Percentiles rank a stretch among this genome's conserved stretches.
These are phyloP conservation scores for Naganishia kalamii DNA, from an alignment of 768 basidiomycete genomes.

Conservation along the genomic window DNA sequence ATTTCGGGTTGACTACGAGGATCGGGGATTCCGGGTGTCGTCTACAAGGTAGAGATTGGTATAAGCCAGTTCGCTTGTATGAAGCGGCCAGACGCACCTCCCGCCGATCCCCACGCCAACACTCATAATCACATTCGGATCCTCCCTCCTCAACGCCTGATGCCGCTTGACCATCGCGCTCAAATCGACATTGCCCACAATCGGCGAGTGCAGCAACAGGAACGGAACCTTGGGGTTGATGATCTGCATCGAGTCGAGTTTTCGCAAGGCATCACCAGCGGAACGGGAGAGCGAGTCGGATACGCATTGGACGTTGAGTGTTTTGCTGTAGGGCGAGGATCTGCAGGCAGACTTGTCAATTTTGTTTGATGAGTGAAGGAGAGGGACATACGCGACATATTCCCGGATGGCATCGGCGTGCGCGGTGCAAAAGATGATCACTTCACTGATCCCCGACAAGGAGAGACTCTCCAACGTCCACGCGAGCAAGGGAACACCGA, in stretches of 20 bases:
- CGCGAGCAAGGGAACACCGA: conserved; percentile 84
- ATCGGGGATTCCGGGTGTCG: conserved; percentile 58
- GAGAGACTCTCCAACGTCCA: conserved; percentile 96
- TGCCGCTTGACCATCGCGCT: conserved; percentile 82
- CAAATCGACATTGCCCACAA: conserved; percentile 87
- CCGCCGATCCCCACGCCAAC: conserved; percentile 55
- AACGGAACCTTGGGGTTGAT: conserved; percentile 46
- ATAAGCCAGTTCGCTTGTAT: not conserved
- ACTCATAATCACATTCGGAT: conserved; percentile 93
- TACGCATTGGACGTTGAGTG: conserved; percentile 31
- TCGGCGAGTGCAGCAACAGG: conserved; percentile 44
- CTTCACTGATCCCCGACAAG: conserved; percentile 90
- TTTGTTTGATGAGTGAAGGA: no score
- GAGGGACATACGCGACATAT: conserved; percentile 66
- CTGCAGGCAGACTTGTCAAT: not conserved
- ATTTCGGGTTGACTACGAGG: conserved; percentile 43
- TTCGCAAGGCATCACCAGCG: conserved; percentile 45
- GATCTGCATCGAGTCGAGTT: conserved; percentile 45
- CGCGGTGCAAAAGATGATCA: conserved; percentile 89
- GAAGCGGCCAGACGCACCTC: conserved; percentile 28
- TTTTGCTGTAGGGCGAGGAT: conserved; percentile 17
- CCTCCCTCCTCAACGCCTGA: conserved; percentile 74
- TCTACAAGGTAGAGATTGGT: conserved; percentile 24
- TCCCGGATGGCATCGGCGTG: conserved; percentile 78
- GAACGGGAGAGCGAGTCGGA: conserved; percentile 40